Evolutionary conservation across 2,329 filamentous ascomycete genomes (phyloP).

Genomic region (Ophioceras dolichostomum): DNA sequence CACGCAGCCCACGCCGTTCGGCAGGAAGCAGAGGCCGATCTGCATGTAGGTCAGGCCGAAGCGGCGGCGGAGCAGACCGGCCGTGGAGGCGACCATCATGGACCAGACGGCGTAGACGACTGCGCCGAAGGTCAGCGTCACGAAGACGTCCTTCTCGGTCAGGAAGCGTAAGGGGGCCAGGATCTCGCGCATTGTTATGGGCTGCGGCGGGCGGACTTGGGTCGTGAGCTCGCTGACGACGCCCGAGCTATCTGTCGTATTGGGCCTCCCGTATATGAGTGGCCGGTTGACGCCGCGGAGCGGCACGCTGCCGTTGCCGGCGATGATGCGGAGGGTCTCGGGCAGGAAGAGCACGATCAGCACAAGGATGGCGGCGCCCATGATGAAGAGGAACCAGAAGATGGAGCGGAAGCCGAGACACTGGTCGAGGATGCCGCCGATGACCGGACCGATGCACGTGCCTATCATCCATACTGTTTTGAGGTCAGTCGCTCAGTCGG

Average conservation of each 20-base stretch:
- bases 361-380: not conserved
- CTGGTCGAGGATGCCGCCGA: constrained; percentile 14
- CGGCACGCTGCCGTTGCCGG: constrained; percentile 2
- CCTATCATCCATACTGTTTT: constrained; percentile 16
- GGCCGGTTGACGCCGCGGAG: constrained; percentile 4
- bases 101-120: constrained; percentile 19
- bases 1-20: constrained; percentile 20
- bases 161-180: constrained; percentile 24
- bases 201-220: constrained; percentile 6
- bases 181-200: constrained; percentile 16
- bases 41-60: constrained; percentile 12
- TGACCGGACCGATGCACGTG: constrained; percentile 17
- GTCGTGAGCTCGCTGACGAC: no score
- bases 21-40: constrained; percentile 14
- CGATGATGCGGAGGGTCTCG: constrained; percentile 4
- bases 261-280: constrained; percentile 3
- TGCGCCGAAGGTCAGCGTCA: constrained; percentile 23
- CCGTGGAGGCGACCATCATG: constrained; percentile 31
- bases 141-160: constrained; percentile 27
- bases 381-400: constrained; percentile 3
- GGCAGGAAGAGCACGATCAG: constrained; percentile 2
- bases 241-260: no score
- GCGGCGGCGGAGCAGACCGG: constrained; percentile 18
- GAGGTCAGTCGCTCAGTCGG: no score
- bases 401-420: constrained; percentile 4